phyloP scores from a whole-genome alignment of 1,284 basidiomycete species.

The Sutorius eximius region DNA sequence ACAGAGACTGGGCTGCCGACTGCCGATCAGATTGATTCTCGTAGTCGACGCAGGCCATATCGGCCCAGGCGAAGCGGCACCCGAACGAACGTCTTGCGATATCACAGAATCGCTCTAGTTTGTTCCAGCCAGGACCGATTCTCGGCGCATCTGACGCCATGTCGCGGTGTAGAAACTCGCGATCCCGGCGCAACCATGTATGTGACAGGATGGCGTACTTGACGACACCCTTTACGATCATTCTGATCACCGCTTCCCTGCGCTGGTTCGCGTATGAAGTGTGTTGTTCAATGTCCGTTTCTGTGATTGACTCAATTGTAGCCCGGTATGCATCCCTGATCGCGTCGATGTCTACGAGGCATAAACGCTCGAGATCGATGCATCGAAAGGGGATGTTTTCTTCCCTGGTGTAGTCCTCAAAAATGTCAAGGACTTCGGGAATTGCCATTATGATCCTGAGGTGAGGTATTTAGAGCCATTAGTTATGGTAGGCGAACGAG shows the following conservation, averaged over 20 bases:
- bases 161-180: slow-evolving; percentile 5
- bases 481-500: not conserved
- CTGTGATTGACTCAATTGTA: slow-evolving; percentile 17
- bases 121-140: slow-evolving; percentile 14
- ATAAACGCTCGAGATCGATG: slow-evolving; percentile 15
- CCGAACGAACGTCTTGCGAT: slow-evolving; percentile 10
- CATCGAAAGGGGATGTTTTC: slow-evolving; percentile 12
- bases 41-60: slow-evolving; percentile 16
- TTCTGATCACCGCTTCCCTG: slow-evolving; percentile 22
- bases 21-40: not conserved
- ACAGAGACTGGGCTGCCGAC: slow-evolving; percentile 1
- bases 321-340: slow-evolving; percentile 8
- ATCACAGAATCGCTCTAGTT: slow-evolving; percentile 12
- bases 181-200: slow-evolving; percentile 5
- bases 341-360: slow-evolving; percentile 8
- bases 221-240: slow-evolving; percentile 21
- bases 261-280: slow-evolving; percentile 27
- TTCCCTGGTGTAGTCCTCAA: slow-evolving; percentile 8
- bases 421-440: slow-evolving; percentile 15
- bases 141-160: slow-evolving; percentile 3
- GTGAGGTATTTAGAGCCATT: not conserved
- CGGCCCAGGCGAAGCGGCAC: slow-evolving; percentile 24
- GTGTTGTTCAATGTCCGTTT: slow-evolving; percentile 25
- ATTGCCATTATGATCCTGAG: slow-evolving; percentile 5
- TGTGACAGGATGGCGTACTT: slow-evolving; percentile 25